Percentiles rank a stretch among this genome's conserved stretches.
phyloP scores from a whole-genome alignment of 495 filamentous ascomycete genomes.

The Hypoxylon cercidicola region DNA sequence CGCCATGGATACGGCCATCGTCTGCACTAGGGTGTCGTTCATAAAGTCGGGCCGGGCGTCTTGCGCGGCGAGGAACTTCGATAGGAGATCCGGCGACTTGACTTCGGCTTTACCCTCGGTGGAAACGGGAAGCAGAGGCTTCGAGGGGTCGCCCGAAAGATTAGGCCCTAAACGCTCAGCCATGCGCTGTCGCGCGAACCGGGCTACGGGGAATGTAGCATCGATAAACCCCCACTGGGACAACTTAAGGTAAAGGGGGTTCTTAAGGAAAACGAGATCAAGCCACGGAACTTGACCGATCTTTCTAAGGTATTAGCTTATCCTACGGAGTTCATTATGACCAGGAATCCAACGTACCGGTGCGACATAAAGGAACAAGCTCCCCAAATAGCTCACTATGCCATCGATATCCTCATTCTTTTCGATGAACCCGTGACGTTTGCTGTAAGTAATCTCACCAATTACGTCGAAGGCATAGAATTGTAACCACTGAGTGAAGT shows the following conservation, averaged over 20 bases:
- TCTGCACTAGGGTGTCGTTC: constrained; percentile 69
- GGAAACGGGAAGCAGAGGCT: constrained; percentile 50
- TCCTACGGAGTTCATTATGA: neutral
- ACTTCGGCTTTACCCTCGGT: constrained; percentile 55
- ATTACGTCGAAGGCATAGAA: constrained; percentile 85
- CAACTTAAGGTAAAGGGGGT: constrained; percentile 64
- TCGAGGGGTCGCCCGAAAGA: constrained; percentile 44
- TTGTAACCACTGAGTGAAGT: constrained; percentile 79
- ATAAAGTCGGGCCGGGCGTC: constrained; percentile 72
- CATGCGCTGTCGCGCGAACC: constrained; percentile 68
- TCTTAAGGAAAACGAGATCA: constrained; percentile 69
- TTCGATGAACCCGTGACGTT: constrained; percentile 72
- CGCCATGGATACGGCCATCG: constrained; percentile 73
- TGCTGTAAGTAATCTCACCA: constrained; percentile 72
- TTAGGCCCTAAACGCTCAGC: constrained; percentile 60
- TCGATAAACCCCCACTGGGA: constrained; percentile 62
- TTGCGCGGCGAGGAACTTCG: constrained; percentile 69
- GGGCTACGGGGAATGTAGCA: constrained; percentile 69
- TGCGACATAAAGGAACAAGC: constrained; percentile 67
- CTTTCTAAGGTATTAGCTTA: constrained; percentile 53
- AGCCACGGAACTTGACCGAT: constrained; percentile 71
- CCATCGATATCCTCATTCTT: constrained; percentile 72
- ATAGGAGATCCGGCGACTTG: constrained; percentile 67
- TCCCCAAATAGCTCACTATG: constrained; percentile 64
- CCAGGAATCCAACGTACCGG: constrained; percentile 56